phyloP scores from a whole-genome alignment of 202 grass and related monocot genomes.

The Zoysia matrella region DNA sequence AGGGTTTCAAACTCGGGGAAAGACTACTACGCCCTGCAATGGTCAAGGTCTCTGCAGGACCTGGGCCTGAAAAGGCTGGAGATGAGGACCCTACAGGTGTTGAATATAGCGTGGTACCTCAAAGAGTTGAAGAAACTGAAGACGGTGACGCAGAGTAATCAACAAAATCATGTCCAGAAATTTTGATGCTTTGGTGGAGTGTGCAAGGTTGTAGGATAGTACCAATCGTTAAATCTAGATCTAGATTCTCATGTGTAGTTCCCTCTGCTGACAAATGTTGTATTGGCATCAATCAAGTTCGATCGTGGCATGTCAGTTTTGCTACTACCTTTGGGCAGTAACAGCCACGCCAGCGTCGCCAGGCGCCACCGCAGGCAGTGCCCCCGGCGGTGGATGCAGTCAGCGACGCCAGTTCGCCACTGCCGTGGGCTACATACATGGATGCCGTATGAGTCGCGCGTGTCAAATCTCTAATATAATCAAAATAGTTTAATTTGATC shows the following conservation, averaged over 20 bases:
- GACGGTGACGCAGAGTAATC: conserved; percentile 44
- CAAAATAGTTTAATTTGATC: neutral
- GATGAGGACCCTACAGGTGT: conserved; percentile 40
- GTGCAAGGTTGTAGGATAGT: conserved; percentile 42
- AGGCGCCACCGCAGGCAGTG: no score
- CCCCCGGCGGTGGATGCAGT: no score
- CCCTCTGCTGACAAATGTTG: conserved; percentile 22
- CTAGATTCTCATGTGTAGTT: conserved; percentile 37
- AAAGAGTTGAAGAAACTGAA: conserved; percentile 33
- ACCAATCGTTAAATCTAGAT: conserved; percentile 20
- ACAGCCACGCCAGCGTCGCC: no score
- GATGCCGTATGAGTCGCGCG: neutral
- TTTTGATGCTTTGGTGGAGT: conserved; percentile 59
- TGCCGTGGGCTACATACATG: no score
- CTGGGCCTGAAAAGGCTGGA: conserved; percentile 61
- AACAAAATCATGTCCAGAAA: conserved; percentile 49
- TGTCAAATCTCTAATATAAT: neutral
- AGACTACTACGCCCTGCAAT: conserved; percentile 81
- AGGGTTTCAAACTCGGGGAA: conserved; percentile 89
- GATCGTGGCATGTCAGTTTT: no score
- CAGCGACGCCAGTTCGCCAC: no score
- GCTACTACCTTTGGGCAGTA: no score
- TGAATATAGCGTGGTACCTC: conserved; percentile 59
- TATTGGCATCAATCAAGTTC: no score
- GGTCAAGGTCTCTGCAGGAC: conserved; percentile 97